Evolutionary conservation across 2,329 filamentous ascomycete species (phyloP).

Genomic region (Neonectria magnoliae): DNA sequence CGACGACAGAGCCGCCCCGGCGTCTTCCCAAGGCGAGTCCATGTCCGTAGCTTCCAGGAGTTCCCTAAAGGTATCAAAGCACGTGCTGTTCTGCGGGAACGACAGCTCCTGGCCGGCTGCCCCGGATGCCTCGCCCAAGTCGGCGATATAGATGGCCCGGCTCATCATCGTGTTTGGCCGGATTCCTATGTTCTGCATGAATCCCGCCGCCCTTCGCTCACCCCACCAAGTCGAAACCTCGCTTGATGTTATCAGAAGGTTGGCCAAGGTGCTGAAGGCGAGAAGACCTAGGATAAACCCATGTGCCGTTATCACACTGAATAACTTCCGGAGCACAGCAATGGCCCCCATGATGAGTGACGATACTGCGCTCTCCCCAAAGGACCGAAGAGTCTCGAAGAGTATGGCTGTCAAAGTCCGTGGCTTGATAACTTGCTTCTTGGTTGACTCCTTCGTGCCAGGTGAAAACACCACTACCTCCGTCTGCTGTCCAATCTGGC

Average conservation of each 20-base stretch:
- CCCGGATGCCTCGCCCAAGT: slow-evolving; percentile 74
- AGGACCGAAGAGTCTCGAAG: slow-evolving; percentile 76
- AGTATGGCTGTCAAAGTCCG: slow-evolving; percentile 75
- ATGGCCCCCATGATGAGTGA: slow-evolving; percentile 82
- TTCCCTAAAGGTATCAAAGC: slow-evolving; percentile 70
- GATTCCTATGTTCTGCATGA: slow-evolving; percentile 85
- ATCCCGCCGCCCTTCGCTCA: slow-evolving; percentile 81
- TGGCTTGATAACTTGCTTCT: slow-evolving; percentile 68
- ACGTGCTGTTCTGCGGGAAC: slow-evolving; percentile 62
- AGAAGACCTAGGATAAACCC: slow-evolving; percentile 77
- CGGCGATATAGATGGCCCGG: slow-evolving; percentile 83
- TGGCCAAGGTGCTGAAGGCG: slow-evolving; percentile 74
- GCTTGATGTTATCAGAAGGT: slow-evolving; percentile 78
- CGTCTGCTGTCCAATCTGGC: slow-evolving; percentile 75
- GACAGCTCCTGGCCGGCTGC: slow-evolving; percentile 44
- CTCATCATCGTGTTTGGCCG: slow-evolving; percentile 83
- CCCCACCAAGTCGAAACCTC: slow-evolving; percentile 84
- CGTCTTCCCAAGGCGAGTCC: slow-evolving; percentile 65
- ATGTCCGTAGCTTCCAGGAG: slow-evolving; percentile 67
- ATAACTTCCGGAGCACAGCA: slow-evolving; percentile 71
- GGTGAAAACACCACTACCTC: slow-evolving; percentile 71
- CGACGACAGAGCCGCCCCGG: slow-evolving; percentile 58
- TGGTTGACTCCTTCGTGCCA: slow-evolving; percentile 56
- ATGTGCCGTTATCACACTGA: slow-evolving; percentile 76
- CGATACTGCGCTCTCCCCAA: slow-evolving; percentile 78